Evolutionary conservation across 2,329 filamentous ascomycete genomes (phyloP).

Genomic region (Zasmidium cellare): DNA sequence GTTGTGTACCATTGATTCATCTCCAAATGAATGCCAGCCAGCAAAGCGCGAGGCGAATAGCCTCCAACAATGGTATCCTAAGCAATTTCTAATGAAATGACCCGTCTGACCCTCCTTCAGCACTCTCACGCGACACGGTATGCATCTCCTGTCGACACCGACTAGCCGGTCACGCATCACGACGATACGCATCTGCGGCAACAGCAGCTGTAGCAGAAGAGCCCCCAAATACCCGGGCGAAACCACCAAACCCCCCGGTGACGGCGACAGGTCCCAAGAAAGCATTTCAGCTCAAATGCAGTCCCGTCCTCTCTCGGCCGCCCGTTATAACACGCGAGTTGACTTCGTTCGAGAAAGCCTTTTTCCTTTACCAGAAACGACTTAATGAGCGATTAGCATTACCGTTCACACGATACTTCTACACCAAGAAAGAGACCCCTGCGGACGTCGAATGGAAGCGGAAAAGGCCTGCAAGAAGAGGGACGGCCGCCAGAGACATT

Average conservation of each 20-base stretch:
- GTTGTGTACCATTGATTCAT: conserved; percentile 21
- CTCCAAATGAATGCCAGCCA: conserved; percentile 45
- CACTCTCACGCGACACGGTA: conserved; percentile 41
- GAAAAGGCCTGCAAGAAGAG: conserved; percentile 72
- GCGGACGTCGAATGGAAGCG: conserved; percentile 85
- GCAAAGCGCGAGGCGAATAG: conserved; percentile 46
- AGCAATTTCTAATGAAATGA: not conserved
- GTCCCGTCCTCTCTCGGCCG: conserved; percentile 82
- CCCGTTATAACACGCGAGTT: conserved; percentile 83
- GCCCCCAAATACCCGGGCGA: conserved; percentile 27
- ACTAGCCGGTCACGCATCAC: conserved; percentile 36
- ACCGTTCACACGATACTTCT: conserved; percentile 87
- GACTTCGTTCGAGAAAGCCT: conserved; percentile 86
- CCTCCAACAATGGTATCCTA: conserved; percentile 40
- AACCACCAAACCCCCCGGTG: conserved; percentile 35
- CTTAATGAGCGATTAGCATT: conserved; percentile 88
- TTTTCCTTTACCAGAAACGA: conserved; percentile 95
- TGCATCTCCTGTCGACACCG: conserved; percentile 48
- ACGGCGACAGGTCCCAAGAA: conserved; percentile 50
- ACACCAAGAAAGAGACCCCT: conserved; percentile 89
- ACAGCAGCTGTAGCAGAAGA: conserved; percentile 36
- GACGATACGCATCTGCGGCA: conserved; percentile 37
- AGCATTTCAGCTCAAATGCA: conserved; percentile 54
- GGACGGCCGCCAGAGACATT: conserved; percentile 76
- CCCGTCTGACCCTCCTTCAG: conserved; percentile 22